Evolutionary conservation across 805 yeast genomes (phyloP), one percentile per base, ranked within the genome.

Genomic region (Kockiozyma suomiensis): DNA sequence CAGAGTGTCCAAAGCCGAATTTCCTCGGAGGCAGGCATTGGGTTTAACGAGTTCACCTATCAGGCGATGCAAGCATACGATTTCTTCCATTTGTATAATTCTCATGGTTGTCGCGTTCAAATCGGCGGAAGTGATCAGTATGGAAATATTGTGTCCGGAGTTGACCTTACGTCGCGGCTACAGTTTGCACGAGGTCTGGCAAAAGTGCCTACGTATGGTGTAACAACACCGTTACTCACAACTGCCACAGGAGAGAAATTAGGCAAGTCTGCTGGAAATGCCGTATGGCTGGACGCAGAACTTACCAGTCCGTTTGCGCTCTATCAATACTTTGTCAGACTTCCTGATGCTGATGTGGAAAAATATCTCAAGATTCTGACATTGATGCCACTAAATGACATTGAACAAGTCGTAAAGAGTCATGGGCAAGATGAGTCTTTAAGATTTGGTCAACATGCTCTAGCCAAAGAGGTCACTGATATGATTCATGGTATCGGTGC

Each of bases 241-340:
- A 90, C 97, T 0, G 83, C 96, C 0, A 80, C 84, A 10, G 99
- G 99, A 6, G 94, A 86, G 61, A 94, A 94, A 74, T 92, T 94
- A 74, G 99, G 99, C 32, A 94, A 94, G 70, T 88, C 96, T 57
- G 97, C 97, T 1, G 98, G 98, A 0, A 94, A 94, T 76, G 98
- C 99, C 0, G 83, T 94, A 1, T 94, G 94, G 75, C 84, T 94
- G 55, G 92, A 87, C 69, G 79, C 83, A 6, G 73, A 76, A n/a
- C 74, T 88, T 59, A 93, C 97, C 1, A 79, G 88, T 15, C 85
- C 96, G 0, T 94, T 82, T 73, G 87, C 88, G 49, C 74, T 94
- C 65, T 94, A 87, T 72, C 98, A 94, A 69, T 57, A 86, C 70
- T 88, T 94, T 73, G 82, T 87, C 69, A 88, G 88, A 65, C 79